These are phyloP conservation scores for Kalanchoe fedtschenkoi DNA, from an alignment of 164 flowering plant species.

Conservation along the genomic window DNA sequence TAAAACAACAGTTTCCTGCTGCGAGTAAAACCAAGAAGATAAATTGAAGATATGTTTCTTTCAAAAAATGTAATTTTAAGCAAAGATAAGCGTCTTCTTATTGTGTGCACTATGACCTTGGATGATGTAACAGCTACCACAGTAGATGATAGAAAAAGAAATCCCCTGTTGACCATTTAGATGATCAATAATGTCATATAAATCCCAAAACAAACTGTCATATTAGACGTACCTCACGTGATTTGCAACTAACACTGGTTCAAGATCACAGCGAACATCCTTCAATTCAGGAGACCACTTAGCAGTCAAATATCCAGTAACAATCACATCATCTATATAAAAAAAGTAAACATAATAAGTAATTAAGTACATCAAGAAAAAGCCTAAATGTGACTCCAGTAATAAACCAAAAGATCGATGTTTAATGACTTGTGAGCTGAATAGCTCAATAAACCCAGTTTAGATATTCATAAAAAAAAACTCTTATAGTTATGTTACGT, in stretches of 20 bases:
- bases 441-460: background rate
- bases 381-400: background rate
- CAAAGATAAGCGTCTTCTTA: background rate
- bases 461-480: no score
- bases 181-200: background rate
- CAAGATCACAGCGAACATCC: constrained; percentile 90
- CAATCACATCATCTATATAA: constrained; percentile 67
- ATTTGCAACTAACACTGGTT: constrained; percentile 77
- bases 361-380: background rate
- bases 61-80: background rate
- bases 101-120: no score
- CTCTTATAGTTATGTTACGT: no score
- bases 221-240: constrained; percentile 42
- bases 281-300: constrained; percentile 87
- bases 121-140: background rate
- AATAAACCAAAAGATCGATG: background rate
- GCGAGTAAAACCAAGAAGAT: background rate
- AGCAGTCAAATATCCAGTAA: constrained; percentile 75
- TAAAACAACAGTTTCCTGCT: background rate
- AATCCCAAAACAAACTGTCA: background rate
- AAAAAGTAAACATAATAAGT: background rate
- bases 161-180: background rate
- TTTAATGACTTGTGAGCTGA: background rate
- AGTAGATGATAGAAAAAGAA: background rate
- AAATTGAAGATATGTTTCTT: background rate